These are phyloP conservation scores for Suillus americanus DNA, from an alignment of 768 basidiomycete species.

Conservation along the genomic window DNA sequence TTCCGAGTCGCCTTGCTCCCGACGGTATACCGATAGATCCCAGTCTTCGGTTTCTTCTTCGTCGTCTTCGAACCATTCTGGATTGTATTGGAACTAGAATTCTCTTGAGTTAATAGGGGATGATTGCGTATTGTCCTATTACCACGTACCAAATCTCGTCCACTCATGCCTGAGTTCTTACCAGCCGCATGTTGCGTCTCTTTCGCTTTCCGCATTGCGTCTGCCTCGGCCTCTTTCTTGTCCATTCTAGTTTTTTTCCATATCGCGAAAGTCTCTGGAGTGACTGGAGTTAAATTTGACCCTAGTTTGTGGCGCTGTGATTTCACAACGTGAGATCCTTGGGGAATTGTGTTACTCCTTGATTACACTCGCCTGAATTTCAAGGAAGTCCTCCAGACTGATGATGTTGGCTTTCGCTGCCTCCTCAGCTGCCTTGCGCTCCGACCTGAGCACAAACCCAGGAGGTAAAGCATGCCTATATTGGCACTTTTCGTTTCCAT, in stretches of 20 bases:
- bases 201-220: constrained; percentile 80
- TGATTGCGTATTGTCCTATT: not conserved
- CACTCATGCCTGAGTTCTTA: constrained; percentile 92
- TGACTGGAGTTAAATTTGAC: constrained; percentile 87
- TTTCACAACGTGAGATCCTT: constrained; percentile 8
- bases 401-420: constrained; percentile 88
- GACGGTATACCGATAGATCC: constrained; percentile 58
- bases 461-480: constrained; percentile 95
- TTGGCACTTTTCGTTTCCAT: constrained; percentile 77
- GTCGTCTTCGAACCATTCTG: constrained; percentile 89
- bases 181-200: constrained; percentile 80
- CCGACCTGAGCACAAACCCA: constrained; percentile 93
- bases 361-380: constrained; percentile 77
- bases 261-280: constrained; percentile 82
- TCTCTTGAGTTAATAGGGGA: constrained; percentile 10
- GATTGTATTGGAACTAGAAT: constrained; percentile 88
- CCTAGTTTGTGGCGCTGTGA: constrained; percentile 91
- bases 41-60: constrained; percentile 50
- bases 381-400: constrained; percentile 94
- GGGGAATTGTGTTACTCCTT: not conserved
- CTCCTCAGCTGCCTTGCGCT: constrained; percentile 88
- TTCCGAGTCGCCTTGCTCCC: constrained; percentile 35
- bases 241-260: constrained; percentile 97
- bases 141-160: constrained; percentile 81
- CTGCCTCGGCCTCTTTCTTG: constrained; percentile 91